Evolutionary conservation across 371 early-diverging fungal genomes (phyloP), one percentile per base, ranked within the genome.

Genomic region (Lichtheimia ramosa): DNA sequence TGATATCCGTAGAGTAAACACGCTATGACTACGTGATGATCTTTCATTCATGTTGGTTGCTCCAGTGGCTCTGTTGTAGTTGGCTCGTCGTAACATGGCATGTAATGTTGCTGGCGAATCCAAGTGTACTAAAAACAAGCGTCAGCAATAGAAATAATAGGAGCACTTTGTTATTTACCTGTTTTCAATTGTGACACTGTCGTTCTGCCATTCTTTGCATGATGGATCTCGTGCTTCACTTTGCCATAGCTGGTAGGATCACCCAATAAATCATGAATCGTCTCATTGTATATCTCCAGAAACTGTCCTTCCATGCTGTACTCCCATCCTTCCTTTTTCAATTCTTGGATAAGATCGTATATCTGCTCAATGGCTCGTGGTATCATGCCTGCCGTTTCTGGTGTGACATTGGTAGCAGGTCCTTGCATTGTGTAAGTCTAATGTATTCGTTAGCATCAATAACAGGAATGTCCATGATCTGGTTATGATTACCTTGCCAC

Each of bases 211-310:
- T 82, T 83, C 14, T 68, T 68, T 28, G 83, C 84, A 64, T 91
- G 95, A 63, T 85, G 83, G 54, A 96, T 94, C 27, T 97, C 95
- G 53, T 89, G 88, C 69, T 92, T 94, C 21, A 82, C 79, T 20
- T 73, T 73, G 20, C 75, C 69, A 53, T 70, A 73, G 8, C 59
- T 61, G 10, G 70, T 24, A 8, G 75, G 51, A 50, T 75, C 77
- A 3, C 75, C 84, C 27, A 85, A 53, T 14, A 66, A 34, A 66
- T 97, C 96, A 54, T 88, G 84, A 21, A 97, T 74, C 4, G 88
- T 83, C 68, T 99, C 98, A 71, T 98, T 98, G 75, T 98, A 99
- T 54, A 98, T 94, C 73, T 98, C 98, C 50, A 96, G 59, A 71
- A 88, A 96, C 62, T 90, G 91, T 4, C 91, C 91, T 69, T 88